Evolutionary conservation across 257 asterid species (phyloP).

Genomic region (Solanum chiquidenum): DNA sequence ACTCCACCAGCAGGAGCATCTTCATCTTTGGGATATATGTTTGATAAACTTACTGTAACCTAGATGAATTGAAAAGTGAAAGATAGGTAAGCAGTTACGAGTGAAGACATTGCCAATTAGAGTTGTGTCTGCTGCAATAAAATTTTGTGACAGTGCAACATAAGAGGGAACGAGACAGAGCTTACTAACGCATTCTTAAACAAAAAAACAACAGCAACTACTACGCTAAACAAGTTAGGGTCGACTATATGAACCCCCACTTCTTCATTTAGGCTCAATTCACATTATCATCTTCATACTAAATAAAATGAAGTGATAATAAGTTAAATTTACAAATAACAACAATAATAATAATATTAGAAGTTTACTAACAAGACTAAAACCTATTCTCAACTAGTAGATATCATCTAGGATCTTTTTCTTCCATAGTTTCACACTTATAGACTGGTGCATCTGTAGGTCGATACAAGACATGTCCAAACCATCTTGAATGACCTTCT

Average conservation of each 20-base stretch:
- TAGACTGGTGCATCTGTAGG: background rate
- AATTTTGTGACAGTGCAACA: background rate
- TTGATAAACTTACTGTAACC: constrained; percentile 7
- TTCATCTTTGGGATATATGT: constrained; percentile 7
- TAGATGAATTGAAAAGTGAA: background rate
- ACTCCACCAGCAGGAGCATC: constrained; percentile 11
- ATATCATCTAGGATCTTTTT: background rate
- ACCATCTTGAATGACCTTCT: background rate
- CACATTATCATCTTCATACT: background rate
- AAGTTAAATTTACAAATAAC: background rate
- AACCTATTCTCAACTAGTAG: background rate
- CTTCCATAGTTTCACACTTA: background rate
- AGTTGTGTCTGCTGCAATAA: background rate
- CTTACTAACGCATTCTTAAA: background rate
- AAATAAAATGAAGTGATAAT: background rate
- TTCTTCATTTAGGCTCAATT: background rate
- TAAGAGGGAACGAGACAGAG: background rate
- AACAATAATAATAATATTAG: background rate
- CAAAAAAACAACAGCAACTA: background rate
- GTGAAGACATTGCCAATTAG: background rate
- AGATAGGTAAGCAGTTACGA: background rate
- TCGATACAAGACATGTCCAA: background rate
- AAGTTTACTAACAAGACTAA: background rate
- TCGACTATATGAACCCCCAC: background rate
- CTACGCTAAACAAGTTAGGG: background rate